A percentile compares a stretch with the other conserved stretches of the same genome.
These are phyloP conservation scores for Heliamphora pulchella DNA, from an alignment of 179 eudicot species.

Conservation along the genomic window DNA sequence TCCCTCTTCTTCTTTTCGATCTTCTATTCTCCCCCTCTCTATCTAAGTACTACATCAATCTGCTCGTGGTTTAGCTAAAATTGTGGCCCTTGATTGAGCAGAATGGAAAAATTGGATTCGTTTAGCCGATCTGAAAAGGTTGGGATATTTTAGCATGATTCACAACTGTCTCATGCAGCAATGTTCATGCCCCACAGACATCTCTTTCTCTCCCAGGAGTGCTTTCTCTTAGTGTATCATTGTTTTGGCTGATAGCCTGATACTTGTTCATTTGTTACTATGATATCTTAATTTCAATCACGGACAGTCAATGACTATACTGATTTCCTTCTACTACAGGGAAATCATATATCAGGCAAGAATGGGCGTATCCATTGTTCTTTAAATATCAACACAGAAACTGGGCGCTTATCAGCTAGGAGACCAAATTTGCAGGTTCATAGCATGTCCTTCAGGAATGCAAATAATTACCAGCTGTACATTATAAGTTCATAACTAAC, in stretches of 20 bases:
- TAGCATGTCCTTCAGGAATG: not conserved
- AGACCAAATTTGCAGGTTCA: slow-evolving; percentile 92
- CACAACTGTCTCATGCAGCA: not conserved
- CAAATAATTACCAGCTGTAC: not conserved
- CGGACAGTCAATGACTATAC: slow-evolving; percentile 10
- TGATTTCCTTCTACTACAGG: slow-evolving; percentile 46
- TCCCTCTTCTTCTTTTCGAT: no score
- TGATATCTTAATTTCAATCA: not conserved
- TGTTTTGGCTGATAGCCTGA: slow-evolving; percentile 1
- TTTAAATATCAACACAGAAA: slow-evolving; percentile 91
- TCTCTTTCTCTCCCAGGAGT: not conserved
- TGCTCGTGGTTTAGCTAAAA: no score
- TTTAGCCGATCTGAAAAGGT: no score
- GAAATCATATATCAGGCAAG: slow-evolving; percentile 69
- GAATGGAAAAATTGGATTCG: no score
- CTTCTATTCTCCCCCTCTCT: no score
- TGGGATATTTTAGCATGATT: no score
- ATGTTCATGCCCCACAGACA: not conserved
- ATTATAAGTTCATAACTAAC: not conserved
- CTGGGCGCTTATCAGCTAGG: slow-evolving; percentile 95
- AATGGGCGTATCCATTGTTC: slow-evolving; percentile 96
- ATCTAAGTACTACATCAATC: no score
- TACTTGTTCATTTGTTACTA: not conserved
- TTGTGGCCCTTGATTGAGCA: no score
- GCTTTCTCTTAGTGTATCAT: not conserved